Base-by-base conservation (phyloP, 768 basidiomycete species). In the Lyophyllum semitale region DNA sequence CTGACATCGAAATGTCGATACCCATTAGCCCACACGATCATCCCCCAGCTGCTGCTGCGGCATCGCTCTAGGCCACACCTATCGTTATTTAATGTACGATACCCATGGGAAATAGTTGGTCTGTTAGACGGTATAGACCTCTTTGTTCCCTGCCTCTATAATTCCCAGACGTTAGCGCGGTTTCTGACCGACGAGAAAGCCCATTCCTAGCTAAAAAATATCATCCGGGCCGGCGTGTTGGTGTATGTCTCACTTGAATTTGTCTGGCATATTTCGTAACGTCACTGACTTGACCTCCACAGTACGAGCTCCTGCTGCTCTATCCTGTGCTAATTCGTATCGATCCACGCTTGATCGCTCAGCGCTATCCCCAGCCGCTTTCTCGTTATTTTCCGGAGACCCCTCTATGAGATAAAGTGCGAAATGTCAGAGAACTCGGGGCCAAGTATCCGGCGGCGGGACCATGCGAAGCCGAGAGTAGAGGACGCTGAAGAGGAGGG, bases 1-100 rank as follows among this genome's bases (percentile, higher is more conserved):
- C 61, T 8, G 61, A 68, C 67, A 52, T 81, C 72, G 76, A 83
- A n/a, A 61, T 65, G 58, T 58, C 61, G 2, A 60, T 67, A 55
- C 66, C 66, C 30, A 61, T 68, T 15, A 63, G 55, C n/a, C 54
- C 57, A 11, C 60, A 54, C 47, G 58, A 63, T 18, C 60, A 54
- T 48, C n/a, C 51, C 4, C 38, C 48, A 20, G 30, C 47, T 26
- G 46, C 27, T n/a, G 47, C 32, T 26, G 46, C 27, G 30, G 47
- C 32, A n/a, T 48, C 37, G 47, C 30, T 26, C 20, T 48, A 48
- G 47, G 30, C 18, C 8, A 25, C 13, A 22, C 11, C 26, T 48
- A 22, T 20, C 27, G n/a, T 32, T 48, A 32, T 18, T 48, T 48
- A 23, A 48, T 33, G 37, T 6, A 18, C n/a, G n/a, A 15, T n/a